A percentile compares a stretch with the other conserved stretches of the same genome.
These are phyloP conservation scores for Penstemon barbatus DNA, from an alignment of 257 asterid species.

Conservation along the genomic window DNA sequence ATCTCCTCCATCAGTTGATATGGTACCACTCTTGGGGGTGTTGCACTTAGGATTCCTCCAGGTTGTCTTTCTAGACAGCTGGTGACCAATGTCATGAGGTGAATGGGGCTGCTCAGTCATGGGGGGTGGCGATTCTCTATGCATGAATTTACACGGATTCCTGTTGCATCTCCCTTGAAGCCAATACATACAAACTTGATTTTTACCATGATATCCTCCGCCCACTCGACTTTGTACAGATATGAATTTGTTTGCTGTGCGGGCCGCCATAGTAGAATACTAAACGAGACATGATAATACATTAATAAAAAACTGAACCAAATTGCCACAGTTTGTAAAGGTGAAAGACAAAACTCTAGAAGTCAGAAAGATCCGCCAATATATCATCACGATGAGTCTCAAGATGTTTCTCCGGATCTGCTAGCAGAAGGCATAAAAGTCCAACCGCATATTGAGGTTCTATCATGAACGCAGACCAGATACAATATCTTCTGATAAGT, in stretches of 20 bases:
- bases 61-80: conserved; percentile 15
- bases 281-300: neutral
- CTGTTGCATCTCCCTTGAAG: conserved; percentile 53
- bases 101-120: conserved; percentile 12
- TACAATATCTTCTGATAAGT: too few relatives aligned
- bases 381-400: too few relatives aligned
- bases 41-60: conserved; percentile 29
- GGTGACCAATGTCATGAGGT: neutral
- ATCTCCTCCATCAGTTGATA: conserved; percentile 14
- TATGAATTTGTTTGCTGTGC: conserved; percentile 23
- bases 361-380: too few relatives aligned
- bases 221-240: conserved; percentile 13
- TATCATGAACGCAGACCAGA: too few relatives aligned
- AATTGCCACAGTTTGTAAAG: too few relatives aligned
- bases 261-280: conserved; percentile 31
- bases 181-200: conserved; percentile 51
- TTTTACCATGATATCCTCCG: conserved; percentile 25
- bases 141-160: conserved; percentile 55
- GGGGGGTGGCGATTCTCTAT: conserved; percentile 26
- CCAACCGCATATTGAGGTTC: too few relatives aligned
- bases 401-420: too few relatives aligned
- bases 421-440: too few relatives aligned
- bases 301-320: neutral
- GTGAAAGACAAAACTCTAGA: too few relatives aligned
- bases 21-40: conserved; percentile 18